phyloP scores from a whole-genome alignment of 2,329 filamentous ascomycete genomes.

The Teratosphaeria gauchensis region DNA sequence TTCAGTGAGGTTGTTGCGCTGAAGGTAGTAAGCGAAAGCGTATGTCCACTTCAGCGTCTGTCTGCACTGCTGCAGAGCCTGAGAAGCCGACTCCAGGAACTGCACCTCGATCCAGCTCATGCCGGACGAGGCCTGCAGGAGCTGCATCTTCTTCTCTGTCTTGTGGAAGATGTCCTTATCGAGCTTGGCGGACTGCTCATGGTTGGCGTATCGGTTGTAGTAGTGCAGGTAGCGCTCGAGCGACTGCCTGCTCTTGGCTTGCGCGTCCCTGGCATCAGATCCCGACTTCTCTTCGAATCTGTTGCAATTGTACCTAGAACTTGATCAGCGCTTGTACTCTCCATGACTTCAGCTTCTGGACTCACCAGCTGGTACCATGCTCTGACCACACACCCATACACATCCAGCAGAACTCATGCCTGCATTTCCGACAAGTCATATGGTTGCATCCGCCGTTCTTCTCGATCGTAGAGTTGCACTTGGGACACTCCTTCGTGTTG shows the following conservation, averaged over 20 bases:
- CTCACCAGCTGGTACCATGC: slow-evolving; percentile 86
- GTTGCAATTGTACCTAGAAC: slow-evolving; percentile 74
- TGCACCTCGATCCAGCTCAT: slow-evolving; percentile 99
- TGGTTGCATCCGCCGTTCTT: slow-evolving; percentile 98
- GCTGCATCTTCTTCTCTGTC: slow-evolving; percentile 98
- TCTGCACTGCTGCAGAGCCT: slow-evolving; percentile 90
- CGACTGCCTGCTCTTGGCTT: slow-evolving; percentile 81
- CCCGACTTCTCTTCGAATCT: slow-evolving; percentile 94
- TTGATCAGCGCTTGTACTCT: not conserved
- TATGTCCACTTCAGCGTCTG: slow-evolving; percentile 99
- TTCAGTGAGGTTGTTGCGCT: slow-evolving; percentile 85
- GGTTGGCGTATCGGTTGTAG: slow-evolving; percentile 98
- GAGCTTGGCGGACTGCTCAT: slow-evolving; percentile 92
- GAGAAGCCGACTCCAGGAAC: slow-evolving; percentile 85
- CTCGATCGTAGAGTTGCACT: slow-evolving; percentile 93
- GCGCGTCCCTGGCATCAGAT: slow-evolving; percentile 77
- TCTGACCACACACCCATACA: slow-evolving; percentile 99
- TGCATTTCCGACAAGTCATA: slow-evolving; percentile 94
- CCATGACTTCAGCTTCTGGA: not conserved
- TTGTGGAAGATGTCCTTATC: slow-evolving; percentile 94
- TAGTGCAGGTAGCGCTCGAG: slow-evolving; percentile 96
- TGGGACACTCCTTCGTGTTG: slow-evolving; percentile 96
- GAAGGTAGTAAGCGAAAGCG: slow-evolving; percentile 96
- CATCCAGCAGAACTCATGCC: slow-evolving; percentile 99
- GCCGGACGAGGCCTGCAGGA: slow-evolving; percentile 82